Percentiles rank a stretch among this genome's conserved stretches.
phyloP scores from a whole-genome alignment of 495 filamentous ascomycete genomes.

The Penicillium odoratum region DNA sequence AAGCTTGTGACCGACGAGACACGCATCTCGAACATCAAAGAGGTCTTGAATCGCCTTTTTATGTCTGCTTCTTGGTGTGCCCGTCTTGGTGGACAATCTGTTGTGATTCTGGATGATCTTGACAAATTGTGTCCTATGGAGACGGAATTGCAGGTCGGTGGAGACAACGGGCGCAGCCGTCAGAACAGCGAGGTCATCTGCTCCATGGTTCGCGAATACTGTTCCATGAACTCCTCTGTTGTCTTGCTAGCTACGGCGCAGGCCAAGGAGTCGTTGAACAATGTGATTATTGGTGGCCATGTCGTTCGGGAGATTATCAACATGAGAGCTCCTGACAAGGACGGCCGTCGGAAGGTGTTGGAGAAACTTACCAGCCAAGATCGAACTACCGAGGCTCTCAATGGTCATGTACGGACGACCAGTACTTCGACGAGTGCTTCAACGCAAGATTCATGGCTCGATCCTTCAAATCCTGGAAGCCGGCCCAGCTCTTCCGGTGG shows the following conservation, averaged over 20 bases:
- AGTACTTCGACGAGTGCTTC: constrained; percentile 40
- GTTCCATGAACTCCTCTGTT: constrained; percentile 69
- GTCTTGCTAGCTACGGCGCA: constrained; percentile 90
- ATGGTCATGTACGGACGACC: constrained; percentile 39
- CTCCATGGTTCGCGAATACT: constrained; percentile 79
- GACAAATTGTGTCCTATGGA: constrained; percentile 90
- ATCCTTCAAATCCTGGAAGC: constrained; percentile 54
- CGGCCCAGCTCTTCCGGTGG: constrained; percentile 48
- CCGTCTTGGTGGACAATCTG: constrained; percentile 72
- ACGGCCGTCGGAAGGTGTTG: constrained; percentile 77
- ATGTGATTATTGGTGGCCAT: constrained; percentile 75
- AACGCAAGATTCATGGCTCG: constrained; percentile 69
- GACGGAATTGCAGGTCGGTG: constrained; percentile 87
- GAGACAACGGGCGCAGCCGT: constrained; percentile 85
- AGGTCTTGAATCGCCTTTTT: constrained; percentile 78
- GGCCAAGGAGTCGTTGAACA: constrained; percentile 84
- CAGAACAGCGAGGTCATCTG: constrained; percentile 91
- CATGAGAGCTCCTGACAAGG: constrained; percentile 87
- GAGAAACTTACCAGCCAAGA: constrained; percentile 59
- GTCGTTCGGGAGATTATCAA: constrained; percentile 80
- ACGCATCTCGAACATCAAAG: constrained; percentile 84
- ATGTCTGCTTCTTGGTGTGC: constrained; percentile 88
- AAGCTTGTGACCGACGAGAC: constrained; percentile 86
- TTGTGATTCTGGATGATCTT: constrained; percentile 89
- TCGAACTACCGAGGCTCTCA: constrained; percentile 38